phyloP scores from a whole-genome alignment of 768 basidiomycete species.

The Lactarius akahatsu region DNA sequence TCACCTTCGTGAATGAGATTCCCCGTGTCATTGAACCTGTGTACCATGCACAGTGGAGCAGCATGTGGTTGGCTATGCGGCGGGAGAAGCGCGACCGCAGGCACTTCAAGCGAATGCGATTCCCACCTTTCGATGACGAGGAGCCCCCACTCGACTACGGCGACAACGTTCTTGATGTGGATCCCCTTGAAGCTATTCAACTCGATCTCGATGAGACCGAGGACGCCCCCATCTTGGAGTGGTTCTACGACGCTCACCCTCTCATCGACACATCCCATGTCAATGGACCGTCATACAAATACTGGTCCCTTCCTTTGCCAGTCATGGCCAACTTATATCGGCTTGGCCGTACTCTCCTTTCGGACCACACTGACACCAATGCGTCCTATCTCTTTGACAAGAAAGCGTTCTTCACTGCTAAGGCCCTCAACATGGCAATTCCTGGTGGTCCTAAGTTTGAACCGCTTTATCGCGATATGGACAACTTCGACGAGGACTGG shows the following conservation, averaged over 20 bases:
- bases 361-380: slow-evolving; percentile 90
- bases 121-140: slow-evolving; percentile 99
- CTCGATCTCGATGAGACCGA: slow-evolving; percentile 92
- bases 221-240: slow-evolving; percentile 87
- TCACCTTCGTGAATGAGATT: slow-evolving; percentile 98
- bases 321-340: slow-evolving; percentile 97
- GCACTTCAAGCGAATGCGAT: slow-evolving; percentile 99
- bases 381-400: slow-evolving; percentile 95
- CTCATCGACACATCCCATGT: slow-evolving; percentile 86
- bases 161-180: slow-evolving; percentile 97
- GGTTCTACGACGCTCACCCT: slow-evolving; percentile 99
- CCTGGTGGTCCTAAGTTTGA: slow-evolving; percentile 99
- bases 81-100: slow-evolving; percentile 97
- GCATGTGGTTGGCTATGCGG: slow-evolving; percentile 99
- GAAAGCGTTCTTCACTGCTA: slow-evolving; percentile 97
- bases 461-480: slow-evolving; percentile 95
- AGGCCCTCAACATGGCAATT: slow-evolving; percentile 94
- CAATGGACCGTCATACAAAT: slow-evolving; percentile 91
- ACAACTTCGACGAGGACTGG: slow-evolving; percentile 98
- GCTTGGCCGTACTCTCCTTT: slow-evolving; percentile 88
- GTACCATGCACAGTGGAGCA: slow-evolving; percentile 99
- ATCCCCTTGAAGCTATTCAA: slow-evolving; percentile 97
- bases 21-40: slow-evolving; percentile 96
- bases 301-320: slow-evolving; percentile 90
- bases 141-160: slow-evolving; percentile 99